Conservation (phyloP, 805 yeast species). For the Wickerhamomyces mucosus region DNA sequence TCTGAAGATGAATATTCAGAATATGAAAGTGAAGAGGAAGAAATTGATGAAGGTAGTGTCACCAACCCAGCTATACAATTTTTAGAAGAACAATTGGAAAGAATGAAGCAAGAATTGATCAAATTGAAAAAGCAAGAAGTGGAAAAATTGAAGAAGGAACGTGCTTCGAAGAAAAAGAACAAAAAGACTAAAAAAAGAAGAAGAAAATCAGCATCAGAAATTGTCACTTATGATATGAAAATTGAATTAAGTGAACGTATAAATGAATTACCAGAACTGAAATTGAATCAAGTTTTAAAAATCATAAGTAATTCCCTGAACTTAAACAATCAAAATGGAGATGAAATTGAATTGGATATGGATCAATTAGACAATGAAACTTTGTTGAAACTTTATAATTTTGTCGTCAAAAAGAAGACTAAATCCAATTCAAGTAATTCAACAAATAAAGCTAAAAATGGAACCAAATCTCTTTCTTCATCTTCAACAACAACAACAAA, state of each 20-base stretch:
- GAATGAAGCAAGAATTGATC: slow-evolving; percentile 80
- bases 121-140: slow-evolving; percentile 73
- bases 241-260: slow-evolving; percentile 85
- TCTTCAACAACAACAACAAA: slow-evolving; percentile 19
- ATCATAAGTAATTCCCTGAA: slow-evolving; percentile 76
- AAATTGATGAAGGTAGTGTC: slow-evolving; percentile 50
- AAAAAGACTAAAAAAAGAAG: slow-evolving; percentile 20
- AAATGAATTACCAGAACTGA: slow-evolving; percentile 65
- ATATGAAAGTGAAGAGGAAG: slow-evolving; percentile 43
- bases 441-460: background rate
- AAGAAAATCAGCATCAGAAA: slow-evolving; percentile 20
- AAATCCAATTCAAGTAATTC: slow-evolving; percentile 1
- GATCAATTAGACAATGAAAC: slow-evolving; percentile 84
- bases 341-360: slow-evolving; percentile 94
- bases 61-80: slow-evolving; percentile 87
- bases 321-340: slow-evolving; percentile 50
- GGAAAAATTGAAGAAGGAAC: slow-evolving; percentile 56
- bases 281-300: slow-evolving; percentile 71
- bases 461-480: slow-evolving; percentile 1
- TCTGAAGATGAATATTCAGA: slow-evolving; percentile 26
- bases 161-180: slow-evolving; percentile 33
- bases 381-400: slow-evolving; percentile 72
- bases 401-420: slow-evolving; percentile 47
- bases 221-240: slow-evolving; percentile 92
- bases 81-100: slow-evolving; percentile 74